Evolutionary conservation across 768 basidiomycete genomes (phyloP).

Genomic region (Tylopilus subfusipes): DNA sequence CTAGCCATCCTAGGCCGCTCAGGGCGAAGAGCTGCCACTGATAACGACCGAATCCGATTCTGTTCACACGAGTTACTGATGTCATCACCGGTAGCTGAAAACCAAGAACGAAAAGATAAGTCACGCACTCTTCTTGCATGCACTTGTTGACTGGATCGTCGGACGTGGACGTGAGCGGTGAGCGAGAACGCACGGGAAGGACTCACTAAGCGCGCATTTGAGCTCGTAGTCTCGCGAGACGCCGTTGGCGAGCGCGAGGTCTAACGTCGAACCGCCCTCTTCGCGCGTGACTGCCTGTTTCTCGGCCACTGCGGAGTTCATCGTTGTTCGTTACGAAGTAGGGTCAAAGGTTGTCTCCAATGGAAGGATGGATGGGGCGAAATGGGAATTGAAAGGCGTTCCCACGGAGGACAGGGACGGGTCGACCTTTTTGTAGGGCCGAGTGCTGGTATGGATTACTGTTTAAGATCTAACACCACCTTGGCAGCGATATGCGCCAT

Average conservation of each 20-base stretch:
- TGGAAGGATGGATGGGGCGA: not conserved
- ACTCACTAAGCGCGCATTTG: slow-evolving; percentile 33
- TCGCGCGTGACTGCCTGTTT: slow-evolving; percentile 13
- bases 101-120: not conserved
- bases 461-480: slow-evolving; percentile 3
- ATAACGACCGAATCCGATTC: slow-evolving; percentile 50
- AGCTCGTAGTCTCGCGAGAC: slow-evolving; percentile 32
- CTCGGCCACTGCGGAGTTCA: slow-evolving; percentile 11
- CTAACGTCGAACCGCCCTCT: slow-evolving; percentile 11
- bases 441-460: not conserved
- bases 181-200: not conserved
- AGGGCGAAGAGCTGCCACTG: slow-evolving; percentile 46
- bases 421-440: slow-evolving; percentile 16
- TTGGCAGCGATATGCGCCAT: not conserved
- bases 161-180: not conserved
- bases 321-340: slow-evolving; percentile 2
- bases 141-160: slow-evolving; percentile 40
- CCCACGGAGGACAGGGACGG: slow-evolving; percentile 8
- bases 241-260: slow-evolving; percentile 16
- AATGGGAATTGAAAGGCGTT: slow-evolving; percentile 6
- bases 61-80: slow-evolving; percentile 14
- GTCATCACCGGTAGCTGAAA: slow-evolving; percentile 3
- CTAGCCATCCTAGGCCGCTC: slow-evolving; percentile 47
- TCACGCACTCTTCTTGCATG: slow-evolving; percentile 42
- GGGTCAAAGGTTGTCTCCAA: not conserved